A percentile compares a stretch with the other conserved stretches of the same genome.
Evolutionary conservation across 108 stramenopile species (phyloP).

Genomic region (Cyclostephanos tholiformis): DNA sequence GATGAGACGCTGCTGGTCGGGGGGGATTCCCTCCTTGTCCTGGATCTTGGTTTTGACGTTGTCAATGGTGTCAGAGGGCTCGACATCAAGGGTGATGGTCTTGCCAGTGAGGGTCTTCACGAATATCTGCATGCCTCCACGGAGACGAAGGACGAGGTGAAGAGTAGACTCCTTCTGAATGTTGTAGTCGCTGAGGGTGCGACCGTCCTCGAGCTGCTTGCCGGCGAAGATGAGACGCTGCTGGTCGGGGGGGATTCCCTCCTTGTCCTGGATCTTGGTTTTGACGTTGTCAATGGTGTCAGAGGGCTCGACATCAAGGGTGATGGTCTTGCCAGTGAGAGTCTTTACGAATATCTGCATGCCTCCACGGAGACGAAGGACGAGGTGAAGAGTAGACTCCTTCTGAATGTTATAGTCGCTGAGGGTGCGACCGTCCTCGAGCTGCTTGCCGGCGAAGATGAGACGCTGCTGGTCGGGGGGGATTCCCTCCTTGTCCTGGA

Average conservation of each 20-base stretch:
- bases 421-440: slow-evolving; percentile 17
- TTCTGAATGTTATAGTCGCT: slow-evolving; percentile 49
- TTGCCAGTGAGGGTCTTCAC: slow-evolving; percentile 97
- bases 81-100: slow-evolving; percentile 96
- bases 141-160: slow-evolving; percentile 84
- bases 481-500: slow-evolving; percentile 95
- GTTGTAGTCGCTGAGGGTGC: slow-evolving; percentile 19
- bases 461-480: slow-evolving; percentile 15
- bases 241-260: slow-evolving; percentile 42
- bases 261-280: slow-evolving; percentile 99
- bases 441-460: slow-evolving; percentile 16
- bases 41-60: slow-evolving; percentile 99
- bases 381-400: slow-evolving; percentile 86
- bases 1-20: slow-evolving; percentile 14
- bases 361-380: slow-evolving; percentile 82
- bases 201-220: slow-evolving; percentile 17
- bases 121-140: slow-evolving; percentile 88
- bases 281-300: slow-evolving; percentile 99
- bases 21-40: slow-evolving; percentile 87
- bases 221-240: slow-evolving; percentile 16
- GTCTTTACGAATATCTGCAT: too few species aligned
- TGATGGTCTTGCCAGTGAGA: slow-evolving; percentile 95
- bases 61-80: slow-evolving; percentile 98
- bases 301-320: slow-evolving; percentile 96
- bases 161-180: slow-evolving; percentile 79